Evolutionary conservation across 73 alveolate species (phyloP), one percentile per base, ranked within the genome.

Genomic region (Halteria grandinella): DNA sequence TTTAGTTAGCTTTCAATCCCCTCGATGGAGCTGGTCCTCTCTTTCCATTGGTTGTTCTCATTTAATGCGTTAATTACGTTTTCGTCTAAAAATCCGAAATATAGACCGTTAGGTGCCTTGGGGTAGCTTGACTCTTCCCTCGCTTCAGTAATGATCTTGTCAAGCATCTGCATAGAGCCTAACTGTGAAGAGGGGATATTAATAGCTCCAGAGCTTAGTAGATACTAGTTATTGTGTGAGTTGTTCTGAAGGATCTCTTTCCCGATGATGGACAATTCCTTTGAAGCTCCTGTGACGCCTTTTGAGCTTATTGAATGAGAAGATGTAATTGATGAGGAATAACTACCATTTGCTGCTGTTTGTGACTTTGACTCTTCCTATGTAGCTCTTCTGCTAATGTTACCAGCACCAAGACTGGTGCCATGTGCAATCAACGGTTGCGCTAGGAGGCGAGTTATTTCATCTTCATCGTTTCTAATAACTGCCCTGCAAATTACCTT

Each of bases 101-200:
- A 49, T 3, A 70, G 52, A 6, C 72, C 72, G 34, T 70, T 70
- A 11, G 48, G 21, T 0, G 57, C 83, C 34, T 11, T 27, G 4
- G 83, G 83, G 36, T 70, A 49, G 20, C 58, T 66, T 11, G 80
- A 66, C 43, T 66, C 80, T 47, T 66, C 80, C 32, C 47, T 66
- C 1, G 80, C 80, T 66, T 66, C 21, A 20, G 47, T 36, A 1
- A 66, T 66, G 6, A 66, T 66, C 28, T 66, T 66, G 34, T 66
- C 80, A 1, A 44, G 24, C 14, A 23, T 59, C 43, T 60, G 24
- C 10, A 60, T 37, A 25, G 69, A 66, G 1, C 69, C 51, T 1
- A 44, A 8, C 47, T 66, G 47, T 4, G 80, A 44, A 17, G n/a
- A n/a, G n/a, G n/a, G n/a, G n/a, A n/a, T n/a, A n/a, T n/a, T n/a